Evolutionary conservation across 2,329 filamentous ascomycete genomes (phyloP), one percentile per base, ranked within the genome.

Genomic region (Zarea fungicola): DNA sequence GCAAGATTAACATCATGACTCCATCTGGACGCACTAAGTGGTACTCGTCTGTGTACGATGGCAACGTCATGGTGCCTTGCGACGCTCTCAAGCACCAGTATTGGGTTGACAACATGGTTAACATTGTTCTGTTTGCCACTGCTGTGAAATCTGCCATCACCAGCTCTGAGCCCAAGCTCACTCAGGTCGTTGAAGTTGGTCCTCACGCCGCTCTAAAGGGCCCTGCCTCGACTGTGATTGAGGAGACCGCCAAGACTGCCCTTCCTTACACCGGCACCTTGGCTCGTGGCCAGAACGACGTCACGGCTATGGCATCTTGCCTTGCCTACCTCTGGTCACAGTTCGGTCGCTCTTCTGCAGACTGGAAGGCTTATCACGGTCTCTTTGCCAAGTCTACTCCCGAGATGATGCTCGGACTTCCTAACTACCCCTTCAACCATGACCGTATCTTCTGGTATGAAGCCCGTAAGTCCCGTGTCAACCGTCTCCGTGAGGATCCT

Each of bases 121-220:
- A 56, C 2, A 49, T 66, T 8, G 67, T 72, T 3, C 54, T 62
- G 2, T 72, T 71, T 53, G 56, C 55, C 14, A 49, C 59, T 21
- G 61, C 61, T 21, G 32, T 66, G 9, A 43, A 47, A 26, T 51
- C 54, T 11, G 52, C 47, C 34, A 51, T 52, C 8, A 43, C 13
- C 14, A 54, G 34, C 19, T 44, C 43, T 26, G 52, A 53, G 28
- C 43, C 28, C 13, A 49, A 51, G 45, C 54, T 31, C 47, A 56
- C 39, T 16, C 56, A 42, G 19, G 61, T 74, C 19, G 55, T 76
- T n/a, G 74, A 77, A 55, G 55, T 77, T 6, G 73, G 74, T 0
- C 73, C 74, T 0, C 74, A 76, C 52, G 65, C 72, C 1, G 72
- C 71, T 4, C 64, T 77, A 2, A 66, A 71, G 42, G 72, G 73